A percentile compares a stretch with the other conserved stretches of the same genome.
Conservation (phyloP, 2,329 filamentous ascomycete species). For the Xylaria polymorpha region DNA sequence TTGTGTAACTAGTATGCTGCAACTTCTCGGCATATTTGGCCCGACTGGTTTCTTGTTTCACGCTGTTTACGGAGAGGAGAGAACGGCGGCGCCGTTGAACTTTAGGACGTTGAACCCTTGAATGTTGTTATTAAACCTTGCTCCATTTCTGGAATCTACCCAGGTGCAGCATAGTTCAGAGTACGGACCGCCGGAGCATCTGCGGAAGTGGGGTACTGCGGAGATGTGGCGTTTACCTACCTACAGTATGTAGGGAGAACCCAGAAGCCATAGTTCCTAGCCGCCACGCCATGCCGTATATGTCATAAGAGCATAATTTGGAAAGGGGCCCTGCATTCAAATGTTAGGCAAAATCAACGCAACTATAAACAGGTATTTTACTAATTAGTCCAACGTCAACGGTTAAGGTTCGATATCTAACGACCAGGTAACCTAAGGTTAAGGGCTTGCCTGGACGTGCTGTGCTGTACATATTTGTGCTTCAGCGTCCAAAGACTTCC, state of each 20-base stretch:
- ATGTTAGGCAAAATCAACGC: neutral
- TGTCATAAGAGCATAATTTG: too few relatives aligned
- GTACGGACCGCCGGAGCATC: neutral
- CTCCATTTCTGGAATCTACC: too few relatives aligned
- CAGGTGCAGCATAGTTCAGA: too few relatives aligned
- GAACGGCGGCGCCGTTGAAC: neutral
- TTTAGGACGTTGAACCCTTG: neutral
- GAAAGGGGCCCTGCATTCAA: too few relatives aligned
- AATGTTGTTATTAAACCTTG: too few relatives aligned
- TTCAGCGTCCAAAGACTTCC: too few relatives aligned
- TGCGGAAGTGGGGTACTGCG: slow-evolving; percentile 3
- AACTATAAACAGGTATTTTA: neutral
- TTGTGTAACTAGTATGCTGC: neutral
- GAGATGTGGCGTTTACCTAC: neutral
- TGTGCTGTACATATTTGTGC: too few relatives aligned
- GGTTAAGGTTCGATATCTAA: neutral
- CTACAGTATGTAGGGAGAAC: too few relatives aligned
- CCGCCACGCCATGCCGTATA: neutral
- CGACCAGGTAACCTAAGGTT: too few relatives aligned
- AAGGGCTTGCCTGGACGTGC: too few relatives aligned
- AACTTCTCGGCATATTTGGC: neutral
- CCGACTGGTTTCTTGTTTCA: neutral
- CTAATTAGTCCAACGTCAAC: neutral
- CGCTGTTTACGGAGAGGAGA: neutral
- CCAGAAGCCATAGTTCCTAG: neutral